These are phyloP conservation scores for Grosmannia serpens DNA, from an alignment of 2,329 filamentous ascomycete species.

Conservation along the genomic window DNA sequence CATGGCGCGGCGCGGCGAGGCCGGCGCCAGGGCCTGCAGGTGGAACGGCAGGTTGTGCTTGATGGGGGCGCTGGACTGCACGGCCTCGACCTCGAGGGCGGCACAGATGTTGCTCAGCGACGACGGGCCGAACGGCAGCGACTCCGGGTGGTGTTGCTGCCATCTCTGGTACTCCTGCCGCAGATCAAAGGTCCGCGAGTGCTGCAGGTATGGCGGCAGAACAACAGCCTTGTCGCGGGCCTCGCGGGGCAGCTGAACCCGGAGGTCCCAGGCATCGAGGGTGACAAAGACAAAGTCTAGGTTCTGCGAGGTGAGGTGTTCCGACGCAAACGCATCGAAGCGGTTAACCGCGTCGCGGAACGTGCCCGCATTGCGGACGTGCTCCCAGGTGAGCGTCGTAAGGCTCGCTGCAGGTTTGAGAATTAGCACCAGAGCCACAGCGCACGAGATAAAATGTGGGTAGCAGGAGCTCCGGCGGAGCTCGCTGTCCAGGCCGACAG, in stretches of 20 bases:
- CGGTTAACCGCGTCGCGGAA: constrained; percentile 95
- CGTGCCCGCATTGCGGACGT: constrained; percentile 92
- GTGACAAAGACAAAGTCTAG: constrained; percentile 98
- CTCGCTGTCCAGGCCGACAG: not conserved
- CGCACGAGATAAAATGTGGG: not conserved
- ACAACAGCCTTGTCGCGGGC: constrained; percentile 97
- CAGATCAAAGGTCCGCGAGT: constrained; percentile 93
- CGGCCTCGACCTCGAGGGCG: constrained; percentile 92
- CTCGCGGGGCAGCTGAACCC: constrained; percentile 93
- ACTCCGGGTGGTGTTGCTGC: constrained; percentile 97
- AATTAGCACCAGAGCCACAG: constrained; percentile 1
- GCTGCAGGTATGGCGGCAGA: constrained; percentile 89
- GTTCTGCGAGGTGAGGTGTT: constrained; percentile 83
- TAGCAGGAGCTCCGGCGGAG: not conserved
- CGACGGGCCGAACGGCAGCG: constrained; percentile 88
- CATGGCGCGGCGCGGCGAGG: constrained; percentile 91
- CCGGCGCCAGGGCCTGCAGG: constrained; percentile 86
- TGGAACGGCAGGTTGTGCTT: constrained; percentile 99
- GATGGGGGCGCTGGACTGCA: constrained; percentile 94
- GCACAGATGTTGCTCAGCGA: constrained; percentile 97
- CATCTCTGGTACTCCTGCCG: constrained; percentile 96
- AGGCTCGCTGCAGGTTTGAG: constrained; percentile 57
- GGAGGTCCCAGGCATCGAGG: constrained; percentile 94
- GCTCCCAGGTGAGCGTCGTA: constrained; percentile 97
- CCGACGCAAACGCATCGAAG: constrained; percentile 86